Percentiles rank a stretch among this genome's conserved stretches.
Evolutionary conservation across 202 grass and related monocot species (phyloP).

Genomic region (Musa balbisiana): DNA sequence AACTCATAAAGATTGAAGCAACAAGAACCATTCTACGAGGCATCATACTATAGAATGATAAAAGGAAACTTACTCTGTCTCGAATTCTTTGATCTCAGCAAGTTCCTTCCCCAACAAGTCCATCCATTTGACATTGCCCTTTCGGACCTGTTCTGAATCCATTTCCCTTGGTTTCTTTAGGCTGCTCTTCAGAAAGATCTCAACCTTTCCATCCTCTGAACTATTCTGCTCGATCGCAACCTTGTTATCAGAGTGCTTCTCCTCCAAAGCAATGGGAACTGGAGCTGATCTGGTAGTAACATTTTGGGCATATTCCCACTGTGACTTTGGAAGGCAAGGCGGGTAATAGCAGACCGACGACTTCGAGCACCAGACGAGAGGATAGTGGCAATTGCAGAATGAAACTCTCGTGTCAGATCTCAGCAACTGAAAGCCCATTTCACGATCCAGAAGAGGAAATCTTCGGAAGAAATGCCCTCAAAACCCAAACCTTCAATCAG

Average conservation of each 20-base stretch:
- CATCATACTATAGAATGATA: background rate
- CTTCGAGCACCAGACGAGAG: conserved; percentile 33
- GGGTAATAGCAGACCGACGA: conserved; percentile 16
- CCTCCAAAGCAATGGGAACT: conserved; percentile 21
- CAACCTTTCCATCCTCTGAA: conserved; percentile 7
- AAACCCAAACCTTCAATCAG: background rate
- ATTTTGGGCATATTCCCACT: conserved; percentile 30
- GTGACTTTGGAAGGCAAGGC: conserved; percentile 14
- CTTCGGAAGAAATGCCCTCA: background rate
- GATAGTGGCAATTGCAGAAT: conserved; percentile 62
- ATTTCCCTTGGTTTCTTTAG: conserved; percentile 48
- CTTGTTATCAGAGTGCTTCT: conserved; percentile 14
- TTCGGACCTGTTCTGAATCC: conserved; percentile 27
- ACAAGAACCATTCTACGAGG: background rate
- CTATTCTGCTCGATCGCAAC: conserved; percentile 14
- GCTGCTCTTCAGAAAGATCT: conserved; percentile 41
- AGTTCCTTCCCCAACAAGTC: conserved; percentile 90
- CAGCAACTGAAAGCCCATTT: conserved; percentile 3
- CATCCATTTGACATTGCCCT: conserved; percentile 76
- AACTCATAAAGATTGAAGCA: background rate
- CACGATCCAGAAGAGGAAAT: background rate
- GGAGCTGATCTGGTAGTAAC: conserved; percentile 20
- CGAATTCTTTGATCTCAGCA: conserved; percentile 61
- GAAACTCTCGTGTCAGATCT: conserved; percentile 53
- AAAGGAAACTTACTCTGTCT: conserved; percentile 52